Percentiles rank a stretch among this genome's conserved stretches.
These are phyloP conservation scores for Paraphoma chrysanthemicola DNA, from an alignment of 2,329 filamentous ascomycete genomes.

Conservation along the genomic window DNA sequence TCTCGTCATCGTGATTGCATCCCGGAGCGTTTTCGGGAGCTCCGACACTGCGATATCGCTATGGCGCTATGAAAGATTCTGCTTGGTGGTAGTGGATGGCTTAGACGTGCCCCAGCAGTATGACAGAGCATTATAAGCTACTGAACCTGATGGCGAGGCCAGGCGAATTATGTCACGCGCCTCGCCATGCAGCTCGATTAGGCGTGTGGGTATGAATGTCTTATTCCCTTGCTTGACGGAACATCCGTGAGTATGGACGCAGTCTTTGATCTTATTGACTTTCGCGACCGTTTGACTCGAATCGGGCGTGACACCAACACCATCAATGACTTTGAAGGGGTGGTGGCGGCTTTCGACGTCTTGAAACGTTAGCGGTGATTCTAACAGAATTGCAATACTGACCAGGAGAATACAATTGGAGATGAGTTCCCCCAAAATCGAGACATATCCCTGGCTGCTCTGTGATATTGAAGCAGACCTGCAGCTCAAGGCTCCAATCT, in stretches of 20 bases:
- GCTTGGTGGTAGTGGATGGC: neutral
- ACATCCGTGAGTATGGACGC: neutral
- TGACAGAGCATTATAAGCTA: conserved; percentile 13
- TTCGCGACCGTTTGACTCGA: neutral
- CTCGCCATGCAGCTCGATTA: neutral
- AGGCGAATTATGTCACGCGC: neutral
- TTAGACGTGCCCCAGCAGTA: conserved; percentile 22
- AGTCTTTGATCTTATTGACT: neutral
- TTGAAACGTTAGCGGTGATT: neutral
- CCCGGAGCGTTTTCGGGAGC: too few species aligned
- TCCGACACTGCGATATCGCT: too few species aligned
- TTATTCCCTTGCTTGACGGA: neutral
- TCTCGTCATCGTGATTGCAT: too few species aligned
- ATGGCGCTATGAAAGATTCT: too few species aligned
- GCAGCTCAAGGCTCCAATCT: neutral
- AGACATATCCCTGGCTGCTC: neutral
- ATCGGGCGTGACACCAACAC: neutral
- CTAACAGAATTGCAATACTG: neutral
- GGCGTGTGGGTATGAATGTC: neutral
- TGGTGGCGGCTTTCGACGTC: neutral
- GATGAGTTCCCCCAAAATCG: neutral
- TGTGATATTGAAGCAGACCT: too few species aligned
- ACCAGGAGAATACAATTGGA: neutral
- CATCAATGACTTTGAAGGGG: neutral
- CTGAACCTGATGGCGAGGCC: neutral